Evolutionary conservation across 192 early-diverging fungal genomes (phyloP), one percentile per base, ranked within the genome.

Genomic region (Pecoramyces ruminantium): DNA sequence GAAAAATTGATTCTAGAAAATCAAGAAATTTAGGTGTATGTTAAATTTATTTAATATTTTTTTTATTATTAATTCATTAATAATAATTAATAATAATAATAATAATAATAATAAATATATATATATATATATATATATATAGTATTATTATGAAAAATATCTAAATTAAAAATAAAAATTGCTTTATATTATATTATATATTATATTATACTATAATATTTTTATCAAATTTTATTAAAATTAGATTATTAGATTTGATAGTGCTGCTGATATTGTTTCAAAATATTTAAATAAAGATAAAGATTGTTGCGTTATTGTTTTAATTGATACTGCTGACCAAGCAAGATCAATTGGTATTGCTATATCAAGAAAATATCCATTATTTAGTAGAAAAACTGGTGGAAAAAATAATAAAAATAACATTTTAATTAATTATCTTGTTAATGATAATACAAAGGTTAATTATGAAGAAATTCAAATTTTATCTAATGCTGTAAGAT

Each of bases 341-440:
- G 51, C 51, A 11, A 67, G 25, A 67, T 67, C 51, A 67, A 67
- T 67, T 67, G 51, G 25, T 67, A 6, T 9, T n/a, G 83, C 83
- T 16, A 82, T 87, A 15, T 79, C 87, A 13, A 78, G 85, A 25
- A 84, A 84, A 4, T 86, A 84, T 82, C 85, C 87, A 28, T 77
- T 82, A 29, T 87, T 83, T 81, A 79, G 42, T 28, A 42, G 77
- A 29, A 88, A 88, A 80, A 80, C 80, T 25, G 67, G 29, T 78
- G 29, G 13, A 13, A 34, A 29, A n/a, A 28, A 27, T 18, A 11
- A 15, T 4, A 82, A 82, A 15, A 67, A 30, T 28, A 83, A 39
- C 3, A 40, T 77, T 25, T n/a, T 29, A 25, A n/a, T 82, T 30
- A n/a, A 51, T 27, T 79, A 77, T 79, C 42, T 81, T 15, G 40